Percentiles rank a stretch among this genome's conserved stretches.
These are phyloP conservation scores for Emergomyces pasteurianus DNA, from an alignment of 2,329 filamentous ascomycete species.

Conservation along the genomic window DNA sequence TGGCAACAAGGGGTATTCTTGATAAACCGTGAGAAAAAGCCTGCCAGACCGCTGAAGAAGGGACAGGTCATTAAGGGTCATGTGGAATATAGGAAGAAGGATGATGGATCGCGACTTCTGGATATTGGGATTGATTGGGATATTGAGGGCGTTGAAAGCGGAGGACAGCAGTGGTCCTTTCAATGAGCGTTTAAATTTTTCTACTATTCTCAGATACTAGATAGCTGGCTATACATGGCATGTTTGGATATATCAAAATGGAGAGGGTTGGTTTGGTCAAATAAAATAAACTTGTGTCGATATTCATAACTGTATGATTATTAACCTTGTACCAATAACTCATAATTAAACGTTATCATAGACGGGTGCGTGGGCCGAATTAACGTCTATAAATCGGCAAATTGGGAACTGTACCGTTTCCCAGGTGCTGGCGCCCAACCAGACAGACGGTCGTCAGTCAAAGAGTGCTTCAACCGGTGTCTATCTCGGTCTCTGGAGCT, in stretches of 20 bases:
- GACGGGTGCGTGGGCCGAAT: not conserved
- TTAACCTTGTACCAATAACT: not conserved
- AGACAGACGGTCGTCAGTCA: not conserved
- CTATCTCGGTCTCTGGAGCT: not conserved
- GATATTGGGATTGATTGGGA: conserved; percentile 55
- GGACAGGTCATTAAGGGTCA: conserved; percentile 52
- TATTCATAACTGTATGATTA: not conserved
- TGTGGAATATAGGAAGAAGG: conserved; percentile 57
- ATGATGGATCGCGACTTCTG: conserved; percentile 57
- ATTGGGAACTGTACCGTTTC: conserved; percentile 9
- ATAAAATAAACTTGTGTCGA: not conserved
- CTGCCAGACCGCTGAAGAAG: conserved; percentile 37
- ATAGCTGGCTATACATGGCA: not conserved
- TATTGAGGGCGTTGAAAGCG: conserved; percentile 30
- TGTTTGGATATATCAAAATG: not conserved
- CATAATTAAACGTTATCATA: not conserved
- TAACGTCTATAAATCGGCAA: not conserved
- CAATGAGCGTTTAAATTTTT: conserved; percentile 17
- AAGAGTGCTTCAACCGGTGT: not conserved
- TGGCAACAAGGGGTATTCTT: conserved; percentile 79
- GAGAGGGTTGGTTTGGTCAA: not conserved
- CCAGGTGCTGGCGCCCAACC: conserved; percentile 1
- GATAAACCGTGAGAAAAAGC: conserved; percentile 46
- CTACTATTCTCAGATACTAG: not conserved
- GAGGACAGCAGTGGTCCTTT: conserved; percentile 30